Conservation (phyloP, 768 basidiomycete species). For the Podaxis sp. region DNA sequence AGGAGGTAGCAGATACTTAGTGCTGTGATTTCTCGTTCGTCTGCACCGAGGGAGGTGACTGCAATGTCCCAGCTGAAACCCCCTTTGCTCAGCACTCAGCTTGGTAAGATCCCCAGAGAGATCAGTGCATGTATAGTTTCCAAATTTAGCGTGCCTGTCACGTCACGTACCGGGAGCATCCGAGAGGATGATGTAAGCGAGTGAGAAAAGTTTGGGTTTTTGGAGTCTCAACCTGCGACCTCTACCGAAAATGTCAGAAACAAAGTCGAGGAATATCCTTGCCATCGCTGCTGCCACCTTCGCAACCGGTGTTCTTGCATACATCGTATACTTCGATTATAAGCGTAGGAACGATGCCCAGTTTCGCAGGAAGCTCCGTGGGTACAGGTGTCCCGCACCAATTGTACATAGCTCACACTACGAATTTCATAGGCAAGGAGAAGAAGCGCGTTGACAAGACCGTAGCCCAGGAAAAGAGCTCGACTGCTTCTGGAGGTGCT, state of each 20-base stretch:
- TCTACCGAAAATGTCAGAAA: conserved; percentile 31
- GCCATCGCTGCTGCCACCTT: conserved; percentile 45
- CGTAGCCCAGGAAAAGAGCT: conserved; percentile 41
- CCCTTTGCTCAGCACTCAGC: too few species aligned
- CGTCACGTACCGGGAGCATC: not conserved
- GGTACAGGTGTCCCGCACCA: conserved; percentile 28
- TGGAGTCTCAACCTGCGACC: not conserved
- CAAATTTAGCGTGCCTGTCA: not conserved
- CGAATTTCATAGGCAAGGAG: conserved; percentile 67
- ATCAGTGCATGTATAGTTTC: not conserved
- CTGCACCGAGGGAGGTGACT: too few species aligned
- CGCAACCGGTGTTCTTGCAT: conserved; percentile 63
- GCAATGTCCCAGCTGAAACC: too few species aligned
- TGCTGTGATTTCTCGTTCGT: too few species aligned
- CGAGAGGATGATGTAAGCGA: conserved; percentile 10
- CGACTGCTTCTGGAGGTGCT: conserved; percentile 27
- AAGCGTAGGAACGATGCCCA: conserved; percentile 80
- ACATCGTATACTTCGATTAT: conserved; percentile 94
- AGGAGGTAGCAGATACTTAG: too few species aligned
- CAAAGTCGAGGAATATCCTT: conserved; percentile 32
- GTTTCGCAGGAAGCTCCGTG: conserved; percentile 88
- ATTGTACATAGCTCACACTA: conserved; percentile 8
- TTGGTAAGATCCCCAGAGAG: too few species aligned
- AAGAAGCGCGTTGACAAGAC: conserved; percentile 83
- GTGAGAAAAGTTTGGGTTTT: conserved; percentile 1